Conservation (phyloP, 2,329 filamentous ascomycete genomes). For the Stagonosporopsis chrysanthemi region DNA sequence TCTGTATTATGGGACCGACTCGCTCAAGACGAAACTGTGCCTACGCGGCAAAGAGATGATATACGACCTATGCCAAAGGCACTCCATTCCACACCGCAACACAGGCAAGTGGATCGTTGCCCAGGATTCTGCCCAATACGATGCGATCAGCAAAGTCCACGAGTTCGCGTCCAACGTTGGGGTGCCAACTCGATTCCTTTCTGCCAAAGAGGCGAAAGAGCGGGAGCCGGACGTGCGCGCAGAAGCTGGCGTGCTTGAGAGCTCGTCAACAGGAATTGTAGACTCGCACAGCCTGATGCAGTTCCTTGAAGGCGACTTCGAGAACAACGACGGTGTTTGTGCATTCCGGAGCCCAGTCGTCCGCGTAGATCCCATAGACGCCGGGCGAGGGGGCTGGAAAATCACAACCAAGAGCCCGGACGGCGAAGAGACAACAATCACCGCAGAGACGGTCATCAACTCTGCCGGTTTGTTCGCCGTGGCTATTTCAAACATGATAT, state of each 20-base stretch:
- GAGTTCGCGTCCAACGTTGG: slow-evolving; percentile 61
- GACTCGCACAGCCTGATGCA: slow-evolving; percentile 88
- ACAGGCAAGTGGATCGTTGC: slow-evolving; percentile 96
- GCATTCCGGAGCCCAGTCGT: slow-evolving; percentile 74
- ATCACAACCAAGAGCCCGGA: slow-evolving; percentile 59
- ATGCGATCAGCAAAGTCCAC: slow-evolving; percentile 66
- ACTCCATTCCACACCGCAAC: slow-evolving; percentile 73
- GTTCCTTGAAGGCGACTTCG: slow-evolving; percentile 76
- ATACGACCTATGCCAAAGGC: slow-evolving; percentile 75
- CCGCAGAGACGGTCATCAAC: slow-evolving; percentile 81
- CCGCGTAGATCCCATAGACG: slow-evolving; percentile 61
- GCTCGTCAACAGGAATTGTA: slow-evolving; percentile 85
- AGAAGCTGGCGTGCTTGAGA: slow-evolving; percentile 78
- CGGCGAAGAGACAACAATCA: slow-evolving; percentile 66
- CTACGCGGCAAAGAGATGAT: slow-evolving; percentile 77
- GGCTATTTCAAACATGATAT: slow-evolving; percentile 80
- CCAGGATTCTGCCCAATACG: slow-evolving; percentile 75
- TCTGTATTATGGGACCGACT: slow-evolving; percentile 80
- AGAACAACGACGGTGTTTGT: slow-evolving; percentile 76
- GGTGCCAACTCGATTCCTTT: slow-evolving; percentile 77
- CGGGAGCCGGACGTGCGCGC: slow-evolving; percentile 81
- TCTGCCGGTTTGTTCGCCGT: slow-evolving; percentile 83
- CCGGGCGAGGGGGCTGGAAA: slow-evolving; percentile 71
- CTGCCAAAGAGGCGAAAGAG: slow-evolving; percentile 64
- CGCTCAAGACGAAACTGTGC: slow-evolving; percentile 85